These are phyloP conservation scores for Wickerhamomyces chaumierensis DNA, from an alignment of 805 yeast species.

Conservation along the genomic window DNA sequence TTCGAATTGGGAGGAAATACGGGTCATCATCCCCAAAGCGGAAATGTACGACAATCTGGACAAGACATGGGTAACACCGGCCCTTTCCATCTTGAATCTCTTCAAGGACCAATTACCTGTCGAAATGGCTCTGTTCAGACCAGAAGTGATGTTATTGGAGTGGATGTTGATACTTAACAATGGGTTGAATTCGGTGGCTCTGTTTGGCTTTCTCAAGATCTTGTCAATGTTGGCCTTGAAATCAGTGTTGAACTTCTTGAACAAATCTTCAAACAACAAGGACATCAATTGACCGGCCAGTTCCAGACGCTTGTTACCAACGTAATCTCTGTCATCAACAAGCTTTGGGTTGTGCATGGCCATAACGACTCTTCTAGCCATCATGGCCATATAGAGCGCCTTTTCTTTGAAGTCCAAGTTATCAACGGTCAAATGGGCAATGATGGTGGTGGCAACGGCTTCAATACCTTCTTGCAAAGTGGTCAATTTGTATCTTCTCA, in stretches of 20 bases:
- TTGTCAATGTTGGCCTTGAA: constrained; percentile 93
- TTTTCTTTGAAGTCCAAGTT: constrained; percentile 86
- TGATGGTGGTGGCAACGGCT: constrained; percentile 89
- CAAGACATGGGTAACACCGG: constrained; percentile 96
- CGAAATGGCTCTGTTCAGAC: constrained; percentile 90
- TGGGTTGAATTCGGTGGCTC: constrained; percentile 94
- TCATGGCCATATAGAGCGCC: constrained; percentile 86
- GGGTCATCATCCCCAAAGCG: constrained; percentile 98
- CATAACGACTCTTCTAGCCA: constrained; percentile 94
- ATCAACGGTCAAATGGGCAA: constrained; percentile 85
- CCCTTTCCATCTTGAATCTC: constrained; percentile 98
- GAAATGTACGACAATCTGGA: constrained; percentile 86
- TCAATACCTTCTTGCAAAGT: constrained; percentile 91
- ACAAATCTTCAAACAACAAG: constrained; percentile 87
- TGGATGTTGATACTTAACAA: constrained; percentile 80
- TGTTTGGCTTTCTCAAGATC: constrained; percentile 82
- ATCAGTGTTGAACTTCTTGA: constrained; percentile 90
- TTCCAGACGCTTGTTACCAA: constrained; percentile 94
- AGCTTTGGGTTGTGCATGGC: constrained; percentile 87
- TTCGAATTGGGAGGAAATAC: constrained; percentile 97
- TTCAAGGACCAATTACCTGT: constrained; percentile 99
- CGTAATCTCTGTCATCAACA: constrained; percentile 98
- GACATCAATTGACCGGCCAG: constrained; percentile 97
- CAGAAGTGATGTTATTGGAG: constrained; percentile 86
- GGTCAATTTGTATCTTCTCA: constrained; percentile 79